Base-by-base conservation (phyloP, 805 yeast species). In the Hemisphaericaspora nanyangensis region DNA sequence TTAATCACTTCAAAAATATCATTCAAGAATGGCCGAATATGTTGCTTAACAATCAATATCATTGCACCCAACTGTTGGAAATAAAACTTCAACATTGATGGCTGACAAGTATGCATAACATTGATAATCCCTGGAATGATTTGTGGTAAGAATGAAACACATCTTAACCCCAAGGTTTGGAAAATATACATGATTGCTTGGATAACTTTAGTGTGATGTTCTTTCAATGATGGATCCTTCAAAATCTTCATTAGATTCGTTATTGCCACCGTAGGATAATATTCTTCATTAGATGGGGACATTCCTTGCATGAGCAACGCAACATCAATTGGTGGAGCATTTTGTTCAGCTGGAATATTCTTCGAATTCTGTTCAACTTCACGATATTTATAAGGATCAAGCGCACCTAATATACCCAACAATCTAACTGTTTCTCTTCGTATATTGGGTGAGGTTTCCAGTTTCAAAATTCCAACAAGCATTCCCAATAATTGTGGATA, bases 351-450 rank as follows among this genome's bases (percentile, higher is more conserved):
- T 0, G 72, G 68, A 5, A 63, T 63, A 31, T 48, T 70, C 52
- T 75, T 79, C 1, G 83, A 75, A 1, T 71, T 72, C 41, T 86
- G 81, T 55, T 90, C 98, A 7, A 90, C 86, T 50, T 88, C 96
- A 40, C 96, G 79, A 50, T 89, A 95, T 55, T 87, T 90, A 56
- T 91, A 93, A 1, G 99, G 99, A 61, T 93, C 99, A 34, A 93
- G 67, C 0, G 99, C 99, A 46, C 99, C 99, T 30, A 93, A 66
- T 25, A 90, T 89, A 55, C 99, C 99, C 40, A 93, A 68, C 17
- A 93, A 63, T 47, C 91, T 74, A 1, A 93, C 95, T 0, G 96
- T 85, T 57, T 93, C 98, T 41, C 96, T 69, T 52, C 93, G 78
- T 6, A 87, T 80, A 4, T 76, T 65, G 3, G 82, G 76, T 0